phyloP scores from a whole-genome alignment of 1,139 yeast genomes.

The Ogataea hybrid region DNA sequence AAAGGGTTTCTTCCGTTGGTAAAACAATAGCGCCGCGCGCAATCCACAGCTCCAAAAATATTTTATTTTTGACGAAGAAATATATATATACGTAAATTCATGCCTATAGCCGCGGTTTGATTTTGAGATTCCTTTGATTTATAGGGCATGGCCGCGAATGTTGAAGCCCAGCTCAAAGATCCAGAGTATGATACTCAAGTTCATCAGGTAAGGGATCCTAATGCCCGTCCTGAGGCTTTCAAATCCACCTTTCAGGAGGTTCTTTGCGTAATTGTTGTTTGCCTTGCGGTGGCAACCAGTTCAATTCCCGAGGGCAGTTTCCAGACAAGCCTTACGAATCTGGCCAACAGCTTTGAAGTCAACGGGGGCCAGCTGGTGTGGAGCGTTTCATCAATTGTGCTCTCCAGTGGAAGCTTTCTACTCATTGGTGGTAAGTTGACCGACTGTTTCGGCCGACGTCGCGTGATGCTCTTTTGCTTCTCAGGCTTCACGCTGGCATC shows the following conservation, averaged over 20 bases:
- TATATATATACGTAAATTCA: no score
- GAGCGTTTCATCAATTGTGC: conserved; percentile 35
- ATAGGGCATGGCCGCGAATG: no score
- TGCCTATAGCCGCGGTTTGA: background rate
- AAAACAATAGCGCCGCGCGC: background rate
- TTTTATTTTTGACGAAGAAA: no score
- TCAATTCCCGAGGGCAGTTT: conserved; percentile 34
- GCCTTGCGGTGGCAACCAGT: conserved; percentile 28
- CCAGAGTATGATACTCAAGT: no score
- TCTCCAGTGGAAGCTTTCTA: conserved; percentile 37
- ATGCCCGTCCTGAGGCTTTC: conserved; percentile 15
- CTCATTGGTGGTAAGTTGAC: conserved; percentile 36
- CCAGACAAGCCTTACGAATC: conserved; percentile 32
- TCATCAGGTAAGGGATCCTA: conserved; percentile 6
- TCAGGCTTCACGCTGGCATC: conserved; percentile 29
- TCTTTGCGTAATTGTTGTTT: conserved; percentile 29
- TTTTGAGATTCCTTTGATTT: background rate
- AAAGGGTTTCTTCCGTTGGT: background rate
- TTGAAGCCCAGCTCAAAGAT: background rate
- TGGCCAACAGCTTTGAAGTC: conserved; percentile 31
- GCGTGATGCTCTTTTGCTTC: conserved; percentile 30
- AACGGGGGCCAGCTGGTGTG: conserved; percentile 37
- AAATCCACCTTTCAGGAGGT: conserved; percentile 22
- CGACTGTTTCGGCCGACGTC: conserved; percentile 37
- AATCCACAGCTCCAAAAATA: background rate